These are phyloP conservation scores for Tetrahymena borealis DNA, from an alignment of 73 alveolate species.

Conservation along the genomic window DNA sequence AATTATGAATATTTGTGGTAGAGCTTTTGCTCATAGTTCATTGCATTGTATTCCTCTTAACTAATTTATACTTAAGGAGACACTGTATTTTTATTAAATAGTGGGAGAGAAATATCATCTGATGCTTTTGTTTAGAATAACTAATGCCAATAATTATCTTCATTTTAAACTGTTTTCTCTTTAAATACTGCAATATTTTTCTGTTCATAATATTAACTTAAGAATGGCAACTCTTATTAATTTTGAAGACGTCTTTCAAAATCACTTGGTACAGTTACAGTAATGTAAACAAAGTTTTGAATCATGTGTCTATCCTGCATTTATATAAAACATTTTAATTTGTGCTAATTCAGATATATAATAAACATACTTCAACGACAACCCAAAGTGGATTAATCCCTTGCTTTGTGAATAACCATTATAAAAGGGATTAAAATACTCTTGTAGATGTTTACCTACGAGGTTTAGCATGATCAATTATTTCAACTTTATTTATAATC, in stretches of 20 bases:
- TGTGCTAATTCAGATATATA: background rate
- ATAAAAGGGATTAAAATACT: background rate
- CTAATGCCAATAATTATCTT: constrained; percentile 25
- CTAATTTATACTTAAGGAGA: background rate
- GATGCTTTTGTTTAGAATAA: background rate
- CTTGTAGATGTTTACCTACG: background rate
- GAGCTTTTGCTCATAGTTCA: background rate
- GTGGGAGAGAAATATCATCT: constrained; percentile 2
- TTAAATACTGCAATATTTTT: constrained; percentile 16
- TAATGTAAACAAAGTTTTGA: background rate
- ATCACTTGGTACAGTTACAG: constrained; percentile 4
- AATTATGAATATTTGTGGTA: background rate
- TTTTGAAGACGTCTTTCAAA: background rate
- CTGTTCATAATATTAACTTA: background rate
- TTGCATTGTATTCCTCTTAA: background rate
- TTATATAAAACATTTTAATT: background rate
- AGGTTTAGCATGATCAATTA: constrained; percentile 27
- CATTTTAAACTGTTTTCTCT: background rate
- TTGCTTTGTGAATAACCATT: constrained; percentile 25
- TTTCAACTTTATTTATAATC: background rate
- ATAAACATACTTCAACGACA: background rate
- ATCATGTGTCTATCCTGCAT: constrained; percentile 13
- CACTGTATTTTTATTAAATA: background rate
- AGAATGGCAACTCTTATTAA: background rate
- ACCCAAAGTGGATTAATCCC: constrained; percentile 31